These are phyloP conservation scores for Leccinum arenicola DNA, from an alignment of 768 basidiomycete species.

Conservation along the genomic window DNA sequence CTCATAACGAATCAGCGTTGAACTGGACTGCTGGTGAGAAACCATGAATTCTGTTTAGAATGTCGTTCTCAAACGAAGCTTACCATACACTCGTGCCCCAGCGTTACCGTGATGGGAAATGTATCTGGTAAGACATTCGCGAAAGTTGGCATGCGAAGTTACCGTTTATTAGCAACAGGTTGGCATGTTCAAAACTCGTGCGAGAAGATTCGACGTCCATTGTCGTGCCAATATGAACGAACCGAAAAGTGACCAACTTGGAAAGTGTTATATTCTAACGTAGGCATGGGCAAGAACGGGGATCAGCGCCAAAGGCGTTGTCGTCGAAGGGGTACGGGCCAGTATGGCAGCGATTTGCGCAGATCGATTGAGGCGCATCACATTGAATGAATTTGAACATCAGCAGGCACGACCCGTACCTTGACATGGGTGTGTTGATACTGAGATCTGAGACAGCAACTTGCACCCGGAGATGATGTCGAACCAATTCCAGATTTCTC, in stretches of 20 bases:
- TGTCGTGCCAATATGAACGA: no score
- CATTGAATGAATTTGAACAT: background rate
- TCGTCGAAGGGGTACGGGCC: background rate
- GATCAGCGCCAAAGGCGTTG: background rate
- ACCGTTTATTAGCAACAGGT: background rate
- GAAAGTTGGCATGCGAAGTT: background rate
- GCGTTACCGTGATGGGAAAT: background rate
- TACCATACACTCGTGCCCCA: slow-evolving; percentile 40
- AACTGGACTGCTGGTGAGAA: slow-evolving; percentile 65
- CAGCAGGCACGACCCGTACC: no score
- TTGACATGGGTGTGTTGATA: no score
- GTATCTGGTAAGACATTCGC: background rate
- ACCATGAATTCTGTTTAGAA: background rate
- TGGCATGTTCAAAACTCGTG: no score
- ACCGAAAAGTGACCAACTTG: no score
- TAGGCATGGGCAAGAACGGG: background rate
- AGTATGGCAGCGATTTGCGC: background rate
- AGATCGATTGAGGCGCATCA: background rate
- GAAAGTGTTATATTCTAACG: no score
- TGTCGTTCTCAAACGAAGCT: background rate
- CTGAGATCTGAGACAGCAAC: no score
- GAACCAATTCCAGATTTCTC: no score
- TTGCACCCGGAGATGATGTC: no score
- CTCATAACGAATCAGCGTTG: slow-evolving; percentile 48
- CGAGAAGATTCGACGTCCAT: no score